phyloP scores from a whole-genome alignment of 495 filamentous ascomycete genomes.

The Penicillium argentinense region DNA sequence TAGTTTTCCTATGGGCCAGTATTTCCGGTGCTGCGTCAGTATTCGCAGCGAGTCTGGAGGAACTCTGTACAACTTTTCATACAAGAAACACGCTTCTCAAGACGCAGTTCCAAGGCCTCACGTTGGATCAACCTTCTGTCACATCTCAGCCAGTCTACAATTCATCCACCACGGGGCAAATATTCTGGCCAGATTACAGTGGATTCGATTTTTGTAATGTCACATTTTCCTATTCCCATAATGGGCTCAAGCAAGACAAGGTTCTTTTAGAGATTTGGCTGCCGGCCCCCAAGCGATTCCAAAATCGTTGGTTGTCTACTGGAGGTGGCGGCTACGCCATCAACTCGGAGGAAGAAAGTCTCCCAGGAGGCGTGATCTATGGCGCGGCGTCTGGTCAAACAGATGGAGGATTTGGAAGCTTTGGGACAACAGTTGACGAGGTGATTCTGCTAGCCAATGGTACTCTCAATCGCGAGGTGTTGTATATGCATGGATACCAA shows the following conservation, averaged over 20 bases:
- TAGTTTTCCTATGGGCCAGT: no score
- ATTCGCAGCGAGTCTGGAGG: no score
- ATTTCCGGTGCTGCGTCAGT: no score
- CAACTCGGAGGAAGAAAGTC: constrained; percentile 34
- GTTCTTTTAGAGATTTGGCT: constrained; percentile 41
- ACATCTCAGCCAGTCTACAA: no score
- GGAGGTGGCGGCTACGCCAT: constrained; percentile 49
- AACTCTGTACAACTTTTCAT: no score
- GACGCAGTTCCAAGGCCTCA: no score
- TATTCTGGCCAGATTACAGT: no score
- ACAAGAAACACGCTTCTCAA: no score
- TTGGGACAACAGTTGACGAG: constrained; percentile 30
- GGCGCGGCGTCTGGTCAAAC: constrained; percentile 46
- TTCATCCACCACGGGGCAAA: no score
- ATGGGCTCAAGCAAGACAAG: constrained; percentile 32
- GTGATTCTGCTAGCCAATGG: constrained; percentile 42
- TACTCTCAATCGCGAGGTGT: constrained; percentile 40
- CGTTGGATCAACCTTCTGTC: no score
- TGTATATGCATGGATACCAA: constrained; percentile 49
- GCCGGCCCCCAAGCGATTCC: constrained; percentile 36
- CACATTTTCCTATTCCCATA: constrained; percentile 45
- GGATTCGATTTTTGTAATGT: constrained; percentile 45
- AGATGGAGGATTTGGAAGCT: constrained; percentile 51
- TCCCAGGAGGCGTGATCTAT: constrained; percentile 42
- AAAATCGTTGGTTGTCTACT: constrained; percentile 44